A percentile compares a stretch with the other conserved stretches of the same genome.
These are phyloP conservation scores for Saccharomyces hybrid DNA, from an alignment of 1,139 yeast genomes.

Conservation along the genomic window DNA sequence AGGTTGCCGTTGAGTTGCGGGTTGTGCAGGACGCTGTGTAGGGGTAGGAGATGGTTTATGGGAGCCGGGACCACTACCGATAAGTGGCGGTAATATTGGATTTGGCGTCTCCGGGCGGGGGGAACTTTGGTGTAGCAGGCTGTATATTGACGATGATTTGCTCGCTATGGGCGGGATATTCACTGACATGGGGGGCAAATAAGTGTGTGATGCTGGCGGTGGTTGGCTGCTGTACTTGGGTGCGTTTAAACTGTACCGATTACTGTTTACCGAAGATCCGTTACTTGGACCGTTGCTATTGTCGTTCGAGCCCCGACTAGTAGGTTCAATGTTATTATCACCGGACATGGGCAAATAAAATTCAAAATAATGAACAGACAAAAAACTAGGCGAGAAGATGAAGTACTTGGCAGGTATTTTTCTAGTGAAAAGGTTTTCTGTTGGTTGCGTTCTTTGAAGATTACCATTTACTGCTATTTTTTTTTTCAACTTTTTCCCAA, in stretches of 20 bases:
- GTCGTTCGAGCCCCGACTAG: not conserved
- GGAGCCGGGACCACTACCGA: not conserved
- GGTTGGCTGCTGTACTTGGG: not conserved
- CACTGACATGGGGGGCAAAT: not conserved
- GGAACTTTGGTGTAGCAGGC: not conserved
- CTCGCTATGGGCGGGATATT: not conserved
- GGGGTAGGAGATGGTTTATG: not conserved
- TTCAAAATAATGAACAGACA: not conserved
- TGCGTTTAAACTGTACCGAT: not conserved
- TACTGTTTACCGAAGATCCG: not conserved
- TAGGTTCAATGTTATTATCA: not conserved
- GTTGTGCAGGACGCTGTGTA: not conserved
- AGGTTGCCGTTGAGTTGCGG: not conserved
- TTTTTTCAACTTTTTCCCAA: constrained; percentile 1
- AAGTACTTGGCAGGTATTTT: not conserved
- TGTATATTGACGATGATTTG: not conserved
- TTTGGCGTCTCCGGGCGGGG: not conserved
- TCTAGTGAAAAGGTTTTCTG: not conserved
- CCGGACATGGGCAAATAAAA: not conserved
- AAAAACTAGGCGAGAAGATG: not conserved
- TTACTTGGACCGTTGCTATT: not conserved
- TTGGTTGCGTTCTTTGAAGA: not conserved
- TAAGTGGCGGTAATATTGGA: not conserved
- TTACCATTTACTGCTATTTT: not conserved
- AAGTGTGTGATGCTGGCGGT: not conserved